Conservation (phyloP, 768 basidiomycete genomes). For the Grammothele lineata region DNA sequence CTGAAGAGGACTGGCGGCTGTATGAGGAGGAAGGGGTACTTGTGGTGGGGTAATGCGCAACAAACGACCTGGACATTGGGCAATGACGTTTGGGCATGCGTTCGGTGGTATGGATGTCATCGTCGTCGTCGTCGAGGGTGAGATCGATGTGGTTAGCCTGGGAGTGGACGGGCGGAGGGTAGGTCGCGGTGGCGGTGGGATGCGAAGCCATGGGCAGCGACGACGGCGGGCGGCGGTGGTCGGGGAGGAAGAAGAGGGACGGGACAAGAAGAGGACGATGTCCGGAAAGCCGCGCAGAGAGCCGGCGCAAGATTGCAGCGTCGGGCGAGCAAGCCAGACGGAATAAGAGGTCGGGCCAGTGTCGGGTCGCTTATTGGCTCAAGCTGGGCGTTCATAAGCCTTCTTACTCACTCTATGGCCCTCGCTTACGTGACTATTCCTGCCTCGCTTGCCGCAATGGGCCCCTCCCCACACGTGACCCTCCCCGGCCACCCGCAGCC, state of each 20-base stretch:
- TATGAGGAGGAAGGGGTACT: conserved; percentile 5
- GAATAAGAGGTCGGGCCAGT: background rate
- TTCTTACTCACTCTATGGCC: conserved; percentile 7
- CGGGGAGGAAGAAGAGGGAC: background rate
- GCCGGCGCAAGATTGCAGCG: conserved; percentile 12
- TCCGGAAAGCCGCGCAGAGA: background rate
- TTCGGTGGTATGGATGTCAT: conserved; percentile 25
- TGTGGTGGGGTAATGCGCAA: conserved; percentile 11
- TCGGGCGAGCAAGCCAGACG: conserved; percentile 1
- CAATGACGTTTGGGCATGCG: conserved; percentile 20
- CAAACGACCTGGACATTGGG: conserved; percentile 18
- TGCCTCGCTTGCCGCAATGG: conserved; percentile 1
- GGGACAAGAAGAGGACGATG: conserved; percentile 1
- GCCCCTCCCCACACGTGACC: too few relatives aligned
- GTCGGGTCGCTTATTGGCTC: background rate
- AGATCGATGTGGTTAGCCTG: conserved; percentile 64
- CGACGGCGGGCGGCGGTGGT: background rate
- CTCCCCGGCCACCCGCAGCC: too few relatives aligned
- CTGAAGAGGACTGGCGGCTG: conserved; percentile 18
- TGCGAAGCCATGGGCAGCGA: conserved; percentile 9
- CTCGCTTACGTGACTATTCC: conserved; percentile 15
- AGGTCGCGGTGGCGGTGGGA: conserved; percentile 6
- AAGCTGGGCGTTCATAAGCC: conserved; percentile 9
- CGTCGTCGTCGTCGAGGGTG: conserved; percentile 64
- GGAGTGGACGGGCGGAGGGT: conserved; percentile 29